These are phyloP conservation scores for Aspergillus ellipticus DNA, from an alignment of 495 filamentous ascomycete genomes.

Conservation along the genomic window DNA sequence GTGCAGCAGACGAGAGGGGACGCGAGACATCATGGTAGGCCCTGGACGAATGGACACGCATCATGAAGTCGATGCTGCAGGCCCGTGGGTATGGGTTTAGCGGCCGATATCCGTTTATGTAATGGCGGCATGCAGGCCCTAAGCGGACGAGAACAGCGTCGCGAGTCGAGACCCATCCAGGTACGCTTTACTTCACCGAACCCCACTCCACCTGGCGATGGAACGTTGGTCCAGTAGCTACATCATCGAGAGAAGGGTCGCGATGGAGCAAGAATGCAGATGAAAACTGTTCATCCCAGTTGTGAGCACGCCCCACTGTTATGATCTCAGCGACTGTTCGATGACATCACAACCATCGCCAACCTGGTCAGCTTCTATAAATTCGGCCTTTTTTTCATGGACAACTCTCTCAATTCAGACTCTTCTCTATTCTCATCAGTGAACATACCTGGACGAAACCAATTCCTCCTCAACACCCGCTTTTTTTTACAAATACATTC, in stretches of 20 bases:
- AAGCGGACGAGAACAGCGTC: too few species aligned
- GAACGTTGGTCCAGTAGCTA: not conserved
- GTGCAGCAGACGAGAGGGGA: not conserved
- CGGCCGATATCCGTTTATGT: not conserved
- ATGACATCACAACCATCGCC: constrained; percentile 30
- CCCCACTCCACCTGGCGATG: not conserved
- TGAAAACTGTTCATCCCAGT: constrained; percentile 3
- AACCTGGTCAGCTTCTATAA: constrained; percentile 1
- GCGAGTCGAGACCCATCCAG: too few species aligned
- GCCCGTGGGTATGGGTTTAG: not conserved
- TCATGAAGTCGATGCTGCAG: not conserved
- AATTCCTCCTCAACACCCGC: not conserved
- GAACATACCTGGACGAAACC: too few species aligned
- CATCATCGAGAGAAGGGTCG: not conserved
- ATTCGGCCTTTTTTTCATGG: not conserved
- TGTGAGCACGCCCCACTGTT: constrained; percentile 20
- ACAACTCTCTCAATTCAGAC: not conserved
- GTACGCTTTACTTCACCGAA: not conserved
- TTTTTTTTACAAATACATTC: not conserved
- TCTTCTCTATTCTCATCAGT: not conserved
- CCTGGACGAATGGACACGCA: not conserved
- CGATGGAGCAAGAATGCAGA: not conserved
- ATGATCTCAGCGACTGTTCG: constrained; percentile 36
- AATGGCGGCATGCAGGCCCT: not conserved
- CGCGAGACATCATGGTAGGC: not conserved